These are phyloP conservation scores for Daedaleopsis nitida DNA, from an alignment of 768 basidiomycete species.

Conservation along the genomic window DNA sequence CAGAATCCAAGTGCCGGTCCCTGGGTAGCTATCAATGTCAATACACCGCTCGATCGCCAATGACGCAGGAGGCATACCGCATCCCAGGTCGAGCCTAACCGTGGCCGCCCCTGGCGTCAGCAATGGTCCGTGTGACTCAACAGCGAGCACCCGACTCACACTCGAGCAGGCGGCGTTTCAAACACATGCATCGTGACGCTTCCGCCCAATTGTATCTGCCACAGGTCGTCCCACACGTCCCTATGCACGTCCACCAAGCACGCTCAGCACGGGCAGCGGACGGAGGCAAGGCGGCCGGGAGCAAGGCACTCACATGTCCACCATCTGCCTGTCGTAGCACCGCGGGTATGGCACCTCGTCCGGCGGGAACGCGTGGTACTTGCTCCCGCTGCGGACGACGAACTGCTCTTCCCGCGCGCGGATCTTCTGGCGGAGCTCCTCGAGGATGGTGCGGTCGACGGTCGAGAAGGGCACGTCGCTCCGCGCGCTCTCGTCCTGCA, in stretches of 20 bases:
- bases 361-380: conserved; percentile 54
- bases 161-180: conserved; percentile 57
- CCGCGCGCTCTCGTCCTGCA: conserved; percentile 13
- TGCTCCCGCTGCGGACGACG: conserved; percentile 48
- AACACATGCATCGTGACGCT: conserved; percentile 70
- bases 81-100: conserved; percentile 68
- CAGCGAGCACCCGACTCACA: conserved; percentile 43
- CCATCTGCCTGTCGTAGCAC: conserved; percentile 59
- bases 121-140: conserved; percentile 3
- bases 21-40: conserved; percentile 32
- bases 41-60: background rate
- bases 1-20: conserved; percentile 75
- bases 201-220: conserved; percentile 46
- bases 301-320: conserved; percentile 61
- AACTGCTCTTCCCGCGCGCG: conserved; percentile 60
- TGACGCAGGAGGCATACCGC: conserved; percentile 48
- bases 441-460: conserved; percentile 60
- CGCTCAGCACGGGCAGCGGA: conserved; percentile 5
- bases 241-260: conserved; percentile 35
- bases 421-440: conserved; percentile 55
- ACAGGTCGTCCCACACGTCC: conserved; percentile 69
- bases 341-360: conserved; percentile 69
- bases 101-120: conserved; percentile 2
- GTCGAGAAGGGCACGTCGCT: conserved; percentile 51
- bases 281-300: background rate